phyloP scores from a whole-genome alignment of 129 eudicot species.

The Sambucus nigra region DNA sequence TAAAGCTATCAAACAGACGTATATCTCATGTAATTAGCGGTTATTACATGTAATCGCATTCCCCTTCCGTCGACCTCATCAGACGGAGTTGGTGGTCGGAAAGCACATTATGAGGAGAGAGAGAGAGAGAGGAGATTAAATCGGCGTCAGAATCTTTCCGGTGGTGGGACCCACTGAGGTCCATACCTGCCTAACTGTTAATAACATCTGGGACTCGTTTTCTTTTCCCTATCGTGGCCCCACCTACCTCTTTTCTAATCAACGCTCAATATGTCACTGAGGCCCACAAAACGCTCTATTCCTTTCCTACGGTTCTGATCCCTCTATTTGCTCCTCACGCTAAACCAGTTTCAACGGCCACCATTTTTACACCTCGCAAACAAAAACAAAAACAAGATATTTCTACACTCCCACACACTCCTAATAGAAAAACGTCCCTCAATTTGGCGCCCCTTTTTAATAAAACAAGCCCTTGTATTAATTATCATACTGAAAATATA shows the following conservation, averaged over 20 bases:
- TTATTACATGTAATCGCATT: too few relatives aligned
- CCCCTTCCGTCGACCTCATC: too few relatives aligned
- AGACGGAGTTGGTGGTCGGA: background rate
- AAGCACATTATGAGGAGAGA: background rate
- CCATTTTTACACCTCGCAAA: slow-evolving; percentile 44
- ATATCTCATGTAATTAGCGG: too few relatives aligned
- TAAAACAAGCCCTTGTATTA: too few relatives aligned
- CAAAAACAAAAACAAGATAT: too few relatives aligned
- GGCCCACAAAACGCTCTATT: background rate
- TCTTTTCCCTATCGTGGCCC: background rate
- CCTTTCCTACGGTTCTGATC: slow-evolving; percentile 1
- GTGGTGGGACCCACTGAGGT: background rate
- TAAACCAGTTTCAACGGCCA: slow-evolving; percentile 45
- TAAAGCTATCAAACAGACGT: too few relatives aligned
- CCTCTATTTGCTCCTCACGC: slow-evolving; percentile 33
- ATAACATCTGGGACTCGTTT: background rate
- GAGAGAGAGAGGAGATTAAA: background rate
- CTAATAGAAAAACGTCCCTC: too few relatives aligned
- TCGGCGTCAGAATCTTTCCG: slow-evolving; percentile 5
- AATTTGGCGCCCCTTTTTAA: too few relatives aligned
- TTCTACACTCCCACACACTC: too few relatives aligned
- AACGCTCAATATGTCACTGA: background rate
- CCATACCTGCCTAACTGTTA: background rate
- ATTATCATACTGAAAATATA: too few relatives aligned
- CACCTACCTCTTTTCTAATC: background rate